Conservation (phyloP, 1,284 basidiomycete genomes). For the Puccinia polysora region DNA sequence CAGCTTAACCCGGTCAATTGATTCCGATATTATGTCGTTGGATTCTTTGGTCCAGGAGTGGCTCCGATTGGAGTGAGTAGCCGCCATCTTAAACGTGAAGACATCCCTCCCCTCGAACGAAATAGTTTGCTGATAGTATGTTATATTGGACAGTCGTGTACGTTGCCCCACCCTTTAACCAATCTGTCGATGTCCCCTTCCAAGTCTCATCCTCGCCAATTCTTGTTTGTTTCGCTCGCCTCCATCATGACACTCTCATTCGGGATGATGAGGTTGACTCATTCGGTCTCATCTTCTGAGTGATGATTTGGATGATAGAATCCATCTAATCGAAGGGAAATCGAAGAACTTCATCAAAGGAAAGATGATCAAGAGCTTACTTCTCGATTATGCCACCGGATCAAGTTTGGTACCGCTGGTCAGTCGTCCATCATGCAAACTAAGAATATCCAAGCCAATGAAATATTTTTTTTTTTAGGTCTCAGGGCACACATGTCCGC, state of each 20-base stretch:
- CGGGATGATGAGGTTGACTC: too few species aligned
- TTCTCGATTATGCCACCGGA: conserved; percentile 64
- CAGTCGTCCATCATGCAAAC: conserved; percentile 44
- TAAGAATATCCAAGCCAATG: neutral
- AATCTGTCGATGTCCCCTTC: too few species aligned
- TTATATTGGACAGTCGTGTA: neutral
- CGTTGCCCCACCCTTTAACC: too few species aligned
- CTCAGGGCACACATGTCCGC: conserved; percentile 76
- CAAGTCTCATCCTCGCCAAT: neutral
- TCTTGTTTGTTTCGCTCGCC: neutral
- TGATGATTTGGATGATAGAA: conserved; percentile 56
- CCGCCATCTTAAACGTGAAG: neutral
- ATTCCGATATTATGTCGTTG: too few species aligned
- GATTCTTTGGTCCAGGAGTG: conserved; percentile 21
- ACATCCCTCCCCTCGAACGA: neutral
- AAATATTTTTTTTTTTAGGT: conserved; percentile 56
- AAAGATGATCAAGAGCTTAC: conserved; percentile 59
- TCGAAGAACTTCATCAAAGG: conserved; percentile 58
- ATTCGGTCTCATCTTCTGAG: neutral
- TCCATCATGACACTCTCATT: neutral
- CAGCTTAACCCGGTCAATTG: too few species aligned
- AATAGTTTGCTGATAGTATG: neutral
- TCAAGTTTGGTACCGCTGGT: conserved; percentile 82
- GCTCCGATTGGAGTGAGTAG: conserved; percentile 34
- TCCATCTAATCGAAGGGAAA: conserved; percentile 59